Percentiles rank a stretch among this genome's conserved stretches.
These are phyloP conservation scores for Senecio squalidus DNA, from an alignment of 140 eudicot species.

Conservation along the genomic window DNA sequence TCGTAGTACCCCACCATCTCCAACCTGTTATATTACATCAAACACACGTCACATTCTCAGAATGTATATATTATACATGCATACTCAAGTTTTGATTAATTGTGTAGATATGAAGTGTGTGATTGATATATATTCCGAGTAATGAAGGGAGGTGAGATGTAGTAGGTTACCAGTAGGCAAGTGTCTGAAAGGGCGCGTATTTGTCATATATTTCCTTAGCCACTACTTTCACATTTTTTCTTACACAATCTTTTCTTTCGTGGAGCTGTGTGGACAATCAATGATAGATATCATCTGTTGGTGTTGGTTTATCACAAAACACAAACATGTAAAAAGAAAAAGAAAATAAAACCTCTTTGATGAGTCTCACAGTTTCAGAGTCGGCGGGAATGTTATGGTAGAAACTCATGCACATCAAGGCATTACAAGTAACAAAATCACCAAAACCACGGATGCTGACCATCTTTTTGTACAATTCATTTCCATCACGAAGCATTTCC, in stretches of 20 bases:
- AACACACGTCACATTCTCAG: not conserved
- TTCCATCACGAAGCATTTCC: not conserved
- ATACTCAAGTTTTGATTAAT: too few species aligned
- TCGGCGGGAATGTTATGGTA: constrained; percentile 37
- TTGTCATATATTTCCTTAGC: constrained; percentile 24
- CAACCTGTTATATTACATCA: constrained; percentile 26
- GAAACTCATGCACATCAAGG: constrained; percentile 47
- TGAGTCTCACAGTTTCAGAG: constrained; percentile 37
- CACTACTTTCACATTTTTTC: not conserved
- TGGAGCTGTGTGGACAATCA: too few species aligned
- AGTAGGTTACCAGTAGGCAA: constrained; percentile 39
- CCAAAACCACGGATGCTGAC: constrained; percentile 29
- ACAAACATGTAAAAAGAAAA: too few species aligned
- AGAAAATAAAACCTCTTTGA: constrained; percentile 16
- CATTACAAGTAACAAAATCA: constrained; percentile 24
- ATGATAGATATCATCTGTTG: too few species aligned
- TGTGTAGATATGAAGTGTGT: not conserved
- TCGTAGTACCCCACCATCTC: constrained; percentile 37
- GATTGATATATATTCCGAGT: not conserved
- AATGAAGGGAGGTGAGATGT: not conserved
- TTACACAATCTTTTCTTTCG: not conserved
- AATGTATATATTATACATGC: not conserved
- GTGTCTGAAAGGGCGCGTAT: constrained; percentile 43
- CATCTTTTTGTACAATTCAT: constrained; percentile 6
- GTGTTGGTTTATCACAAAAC: too few species aligned